These are phyloP conservation scores for Aspergillus intermedius DNA, from an alignment of 2,329 filamentous ascomycete genomes.

Conservation along the genomic window DNA sequence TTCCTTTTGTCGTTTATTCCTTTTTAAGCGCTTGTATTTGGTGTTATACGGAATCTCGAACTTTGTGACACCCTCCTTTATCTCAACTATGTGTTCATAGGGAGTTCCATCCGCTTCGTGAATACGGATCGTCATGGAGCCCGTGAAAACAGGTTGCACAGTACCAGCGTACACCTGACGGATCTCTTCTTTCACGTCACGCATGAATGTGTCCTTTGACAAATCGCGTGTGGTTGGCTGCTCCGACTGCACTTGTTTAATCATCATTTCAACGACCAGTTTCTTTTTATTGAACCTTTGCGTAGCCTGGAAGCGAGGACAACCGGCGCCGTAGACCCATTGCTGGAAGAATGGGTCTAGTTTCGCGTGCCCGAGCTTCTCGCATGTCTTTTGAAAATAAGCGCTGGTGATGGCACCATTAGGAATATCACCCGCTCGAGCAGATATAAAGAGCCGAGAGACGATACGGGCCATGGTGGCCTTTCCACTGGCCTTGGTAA, in stretches of 20 bases:
- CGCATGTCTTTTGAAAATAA: constrained; percentile 74
- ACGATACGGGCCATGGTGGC: constrained; percentile 79
- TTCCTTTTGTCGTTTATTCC: constrained; percentile 76
- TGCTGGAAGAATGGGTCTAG: constrained; percentile 89
- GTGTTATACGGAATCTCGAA: constrained; percentile 98
- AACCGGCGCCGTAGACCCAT: constrained; percentile 84
- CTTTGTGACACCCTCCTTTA: constrained; percentile 76
- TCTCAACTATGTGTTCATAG: constrained; percentile 95
- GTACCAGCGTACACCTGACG: constrained; percentile 62
- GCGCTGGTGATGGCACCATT: constrained; percentile 66
- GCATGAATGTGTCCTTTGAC: constrained; percentile 69
- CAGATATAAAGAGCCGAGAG: constrained; percentile 76
- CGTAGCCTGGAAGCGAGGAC: constrained; percentile 76
- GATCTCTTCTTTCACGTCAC: constrained; percentile 73
- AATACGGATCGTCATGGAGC: constrained; percentile 94
- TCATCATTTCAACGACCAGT: constrained; percentile 83
- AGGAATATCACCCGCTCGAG: constrained; percentile 70
- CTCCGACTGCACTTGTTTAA: constrained; percentile 65
- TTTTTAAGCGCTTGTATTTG: constrained; percentile 95
- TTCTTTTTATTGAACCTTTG: constrained; percentile 98
- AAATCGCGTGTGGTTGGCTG: constrained; percentile 54
- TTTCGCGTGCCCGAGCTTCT: constrained; percentile 80
- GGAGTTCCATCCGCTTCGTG: constrained; percentile 97
- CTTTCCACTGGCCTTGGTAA: constrained; percentile 81
- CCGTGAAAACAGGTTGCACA: constrained; percentile 76